These are phyloP conservation scores for Paecilomyces dactylethromorphus DNA, from an alignment of 2,329 filamentous ascomycete species.

Conservation along the genomic window DNA sequence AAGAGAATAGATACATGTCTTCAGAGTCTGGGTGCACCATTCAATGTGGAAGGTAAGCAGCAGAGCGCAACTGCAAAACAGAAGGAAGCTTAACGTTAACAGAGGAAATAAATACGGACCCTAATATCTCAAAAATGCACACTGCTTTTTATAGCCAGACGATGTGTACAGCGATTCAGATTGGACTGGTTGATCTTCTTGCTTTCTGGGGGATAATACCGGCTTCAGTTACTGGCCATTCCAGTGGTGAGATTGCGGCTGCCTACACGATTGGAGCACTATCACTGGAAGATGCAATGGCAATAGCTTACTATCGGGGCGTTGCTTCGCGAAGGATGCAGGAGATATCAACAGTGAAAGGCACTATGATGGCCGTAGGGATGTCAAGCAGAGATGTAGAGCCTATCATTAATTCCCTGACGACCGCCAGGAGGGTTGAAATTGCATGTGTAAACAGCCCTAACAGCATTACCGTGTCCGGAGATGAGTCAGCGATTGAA, in stretches of 20 bases:
- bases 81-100: not conserved
- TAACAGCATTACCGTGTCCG: slow-evolving; percentile 19
- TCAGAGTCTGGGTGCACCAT: slow-evolving; percentile 3
- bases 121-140: slow-evolving; percentile 12
- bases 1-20: slow-evolving; percentile 4
- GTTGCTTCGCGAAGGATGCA: slow-evolving; percentile 1
- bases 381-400: slow-evolving; percentile 2
- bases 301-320: slow-evolving; percentile 15
- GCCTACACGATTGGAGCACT: slow-evolving; percentile 14
- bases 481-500: slow-evolving; percentile 15
- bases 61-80: not conserved
- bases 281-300: slow-evolving; percentile 10
- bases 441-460: slow-evolving; percentile 19
- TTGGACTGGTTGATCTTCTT: slow-evolving; percentile 15
- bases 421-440: slow-evolving; percentile 1
- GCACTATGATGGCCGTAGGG: slow-evolving; percentile 12
- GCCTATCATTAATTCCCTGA: slow-evolving; percentile 1
- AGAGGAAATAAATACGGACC: slow-evolving; percentile 16
- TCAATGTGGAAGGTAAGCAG: slow-evolving; percentile 6
- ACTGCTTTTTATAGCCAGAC: slow-evolving; percentile 5
- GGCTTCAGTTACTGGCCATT: slow-evolving; percentile 15
- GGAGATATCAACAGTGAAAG: not conserved
- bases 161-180: slow-evolving; percentile 13
- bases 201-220: slow-evolving; percentile 8
- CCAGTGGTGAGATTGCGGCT: slow-evolving; percentile 20